Base-by-base conservation (phyloP, 2,329 filamentous ascomycete genomes). In the Helotiales sp. region DNA sequence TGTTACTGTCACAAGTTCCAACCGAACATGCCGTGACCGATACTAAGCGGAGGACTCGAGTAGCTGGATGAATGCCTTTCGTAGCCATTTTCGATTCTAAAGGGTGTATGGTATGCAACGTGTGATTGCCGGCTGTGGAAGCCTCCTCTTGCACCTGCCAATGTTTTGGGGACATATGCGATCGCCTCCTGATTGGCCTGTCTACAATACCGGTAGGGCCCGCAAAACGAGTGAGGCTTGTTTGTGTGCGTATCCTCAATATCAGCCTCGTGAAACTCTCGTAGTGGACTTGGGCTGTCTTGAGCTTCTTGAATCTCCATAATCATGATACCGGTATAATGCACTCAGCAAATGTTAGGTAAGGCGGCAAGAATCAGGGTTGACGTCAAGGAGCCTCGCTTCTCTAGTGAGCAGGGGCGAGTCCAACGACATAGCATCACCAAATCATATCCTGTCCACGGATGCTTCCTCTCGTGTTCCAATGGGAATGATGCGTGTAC, bases 331-430 rank as follows among this genome's bases (percentile, higher is more conserved):
- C n/a, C n/a, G n/a, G n/a, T n/a, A n/a, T n/a, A n/a, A n/a, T n/a
- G n/a, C n/a, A n/a, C n/a, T n/a, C n/a, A n/a, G n/a, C n/a, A n/a
- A n/a, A n/a, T n/a, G 13, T 15, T 10, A 25, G 15, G 4, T 44
- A 8, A 12, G 10, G n/a, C 9, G 9, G 13, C 10, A 44, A n/a
- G 19, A 5, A 44, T 10, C 15, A 5, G 12, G 22, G n/a, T 24
- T 44, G 46, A 48, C 46, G 46, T 48, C 46, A 48, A 22, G 8
- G 29, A 48, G 27, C 27, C 46, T 48, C 46, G 46, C 46, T 48
- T 48, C 40, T 6, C 27, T 44, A 24, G 27, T 19, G 40, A 24
- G 40, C 19, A 27, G 9, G 40, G 38, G 40, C 7, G 40, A 44
- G 40, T 27, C 25, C 3, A 44, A 24, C 22, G 15, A 24, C 40